Evolutionary conservation across 495 filamentous ascomycete species (phyloP), one percentile per base, ranked within the genome.

Genomic region (Lasiosphaeria hispida): DNA sequence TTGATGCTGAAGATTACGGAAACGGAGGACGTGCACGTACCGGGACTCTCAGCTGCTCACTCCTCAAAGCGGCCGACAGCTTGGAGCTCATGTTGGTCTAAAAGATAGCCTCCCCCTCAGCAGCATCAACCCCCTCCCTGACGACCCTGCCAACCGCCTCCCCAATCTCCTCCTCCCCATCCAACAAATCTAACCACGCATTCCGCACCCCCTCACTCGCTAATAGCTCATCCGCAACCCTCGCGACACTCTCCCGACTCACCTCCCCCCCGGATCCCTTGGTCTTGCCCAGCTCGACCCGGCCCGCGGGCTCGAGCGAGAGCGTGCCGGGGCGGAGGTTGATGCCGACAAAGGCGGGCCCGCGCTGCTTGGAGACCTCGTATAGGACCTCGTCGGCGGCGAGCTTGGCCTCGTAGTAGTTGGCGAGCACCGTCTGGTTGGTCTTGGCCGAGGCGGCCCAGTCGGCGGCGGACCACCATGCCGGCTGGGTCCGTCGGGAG

Each of bases 311-410:
- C 18, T 82, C 79, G 64, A 84, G 73, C 8, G 71, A 87, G 74
- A 96, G 68, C 4, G 57, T 52, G 0, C 87, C 89, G 0, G 90
- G 90, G 9, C 91, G 80, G 39, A 96, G 69, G 56, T 79, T 77
- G 57, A 93, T 89, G 35, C 81, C 85, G 58, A 82, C 79, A 70
- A 89, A 84, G 2, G 74, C 60, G 41, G 57, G 40, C 10, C 60
- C 56, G 9, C 75, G 64, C 55, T 66, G 62, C 59, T 77, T 75
- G 37, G 77, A 62, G 7, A 80, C 74, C 7, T 81, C 78, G 55
- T 85, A 87, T 58, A 92, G 73, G 42, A 78, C 84, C 70, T 90
- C 84, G 67, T 96, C 90, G 1, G 88, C 88, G 10, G 83, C 85
- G 3, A 87, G 65, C 70, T 93, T 94, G 48, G 91, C 90, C 51